Conservation (phyloP, 2,329 filamentous ascomycete genomes). For the Neophaeococcomyces aloes region DNA sequence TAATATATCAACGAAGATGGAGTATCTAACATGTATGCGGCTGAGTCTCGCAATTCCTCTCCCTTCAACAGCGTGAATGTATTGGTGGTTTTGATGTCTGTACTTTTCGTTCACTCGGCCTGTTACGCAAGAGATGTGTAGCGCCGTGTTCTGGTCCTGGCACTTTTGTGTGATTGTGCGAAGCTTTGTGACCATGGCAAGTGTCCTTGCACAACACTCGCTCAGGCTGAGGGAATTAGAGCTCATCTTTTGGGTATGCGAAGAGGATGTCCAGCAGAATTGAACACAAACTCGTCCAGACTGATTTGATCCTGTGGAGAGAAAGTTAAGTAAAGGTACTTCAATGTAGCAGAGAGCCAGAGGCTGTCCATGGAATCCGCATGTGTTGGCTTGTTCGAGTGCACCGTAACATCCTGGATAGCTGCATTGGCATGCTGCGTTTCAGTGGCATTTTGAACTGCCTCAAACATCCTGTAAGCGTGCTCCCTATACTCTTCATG, state of each 20-base stretch:
- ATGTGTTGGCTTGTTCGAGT: constrained; percentile 1
- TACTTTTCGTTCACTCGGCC: too few species aligned
- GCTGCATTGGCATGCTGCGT: constrained; percentile 34
- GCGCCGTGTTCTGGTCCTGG: too few species aligned
- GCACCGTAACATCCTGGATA: constrained; percentile 18
- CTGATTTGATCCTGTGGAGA: constrained; percentile 30
- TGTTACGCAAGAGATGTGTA: too few species aligned
- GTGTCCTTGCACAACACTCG: too few species aligned
- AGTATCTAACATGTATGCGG: too few species aligned
- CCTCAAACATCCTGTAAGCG: constrained; percentile 42
- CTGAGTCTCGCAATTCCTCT: too few species aligned
- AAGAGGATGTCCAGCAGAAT: constrained; percentile 33
- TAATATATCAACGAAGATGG: too few species aligned
- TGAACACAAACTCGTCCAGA: constrained; percentile 35
- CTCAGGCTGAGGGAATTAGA: too few species aligned
- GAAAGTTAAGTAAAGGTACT: constrained; percentile 36
- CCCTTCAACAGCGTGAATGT: too few species aligned
- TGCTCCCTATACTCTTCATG: constrained; percentile 37
- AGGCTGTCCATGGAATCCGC: constrained; percentile 24
- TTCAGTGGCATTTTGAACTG: constrained; percentile 33
- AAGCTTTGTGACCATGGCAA: too few species aligned
- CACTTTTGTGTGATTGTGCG: too few species aligned
- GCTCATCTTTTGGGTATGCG: constrained; percentile 7
- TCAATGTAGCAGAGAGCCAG: constrained; percentile 35
- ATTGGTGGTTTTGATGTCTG: too few species aligned